phyloP scores from a whole-genome alignment of 257 asterid species.

The Paulownia fortunei region DNA sequence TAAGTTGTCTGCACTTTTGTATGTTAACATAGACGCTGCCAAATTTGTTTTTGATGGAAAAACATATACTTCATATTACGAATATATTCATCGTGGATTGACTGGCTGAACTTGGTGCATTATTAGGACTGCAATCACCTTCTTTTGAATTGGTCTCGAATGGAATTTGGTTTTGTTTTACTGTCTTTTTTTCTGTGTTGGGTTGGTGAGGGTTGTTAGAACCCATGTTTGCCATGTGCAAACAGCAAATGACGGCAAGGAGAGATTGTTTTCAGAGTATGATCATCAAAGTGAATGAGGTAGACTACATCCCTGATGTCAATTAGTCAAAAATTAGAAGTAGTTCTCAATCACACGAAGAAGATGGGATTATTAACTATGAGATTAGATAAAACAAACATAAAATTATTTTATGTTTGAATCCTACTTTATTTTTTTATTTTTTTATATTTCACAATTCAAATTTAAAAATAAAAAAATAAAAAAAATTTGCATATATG shows the following conservation, averaged over 20 bases:
- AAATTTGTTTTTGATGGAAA: not conserved
- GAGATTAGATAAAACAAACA: too few species aligned
- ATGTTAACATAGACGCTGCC: not conserved
- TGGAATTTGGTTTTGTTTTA: not conserved
- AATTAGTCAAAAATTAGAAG: too few species aligned
- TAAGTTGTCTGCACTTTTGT: conserved; percentile 20
- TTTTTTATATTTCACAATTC: too few species aligned
- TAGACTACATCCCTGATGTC: too few species aligned
- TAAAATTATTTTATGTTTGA: too few species aligned
- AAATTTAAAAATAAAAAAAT: not conserved
- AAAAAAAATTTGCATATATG: not conserved
- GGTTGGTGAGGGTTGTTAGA: conserved; percentile 36
- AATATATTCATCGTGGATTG: too few species aligned
- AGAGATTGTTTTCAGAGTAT: not conserved
- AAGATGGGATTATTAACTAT: too few species aligned
- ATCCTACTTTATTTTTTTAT: too few species aligned
- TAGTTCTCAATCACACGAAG: too few species aligned
- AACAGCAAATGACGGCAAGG: not conserved
- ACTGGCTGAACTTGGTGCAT: not conserved
- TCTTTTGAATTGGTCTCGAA: not conserved
- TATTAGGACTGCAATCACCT: not conserved
- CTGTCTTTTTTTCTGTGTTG: not conserved
- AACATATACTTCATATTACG: not conserved
- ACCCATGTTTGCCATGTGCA: conserved; percentile 14
- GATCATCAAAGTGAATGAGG: not conserved